phyloP scores from a whole-genome alignment of 164 flowering plant genomes.

The Macadamia tetraphylla region DNA sequence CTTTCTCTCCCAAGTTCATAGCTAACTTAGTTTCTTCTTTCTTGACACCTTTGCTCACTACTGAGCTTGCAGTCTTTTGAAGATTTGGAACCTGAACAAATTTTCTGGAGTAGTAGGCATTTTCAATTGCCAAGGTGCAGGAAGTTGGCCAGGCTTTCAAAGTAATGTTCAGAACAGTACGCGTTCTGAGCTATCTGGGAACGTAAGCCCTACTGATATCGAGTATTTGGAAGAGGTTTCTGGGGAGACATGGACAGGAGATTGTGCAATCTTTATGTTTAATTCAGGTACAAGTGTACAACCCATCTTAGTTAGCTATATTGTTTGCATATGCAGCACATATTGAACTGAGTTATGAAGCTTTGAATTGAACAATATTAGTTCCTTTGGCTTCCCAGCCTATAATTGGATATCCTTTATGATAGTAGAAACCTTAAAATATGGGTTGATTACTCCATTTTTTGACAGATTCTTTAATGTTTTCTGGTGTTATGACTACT shows the following conservation, averaged over 20 bases:
- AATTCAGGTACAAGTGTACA: slow-evolving; percentile 26
- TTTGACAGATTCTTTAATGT: neutral
- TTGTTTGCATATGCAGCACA: neutral
- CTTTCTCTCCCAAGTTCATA: neutral
- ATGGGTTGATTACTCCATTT: neutral
- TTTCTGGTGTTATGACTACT: slow-evolving; percentile 1
- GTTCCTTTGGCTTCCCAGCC: neutral
- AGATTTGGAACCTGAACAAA: slow-evolving; percentile 70
- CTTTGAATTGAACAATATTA: neutral
- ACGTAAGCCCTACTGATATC: slow-evolving; percentile 47
- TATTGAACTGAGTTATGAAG: neutral
- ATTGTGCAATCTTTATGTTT: slow-evolving; percentile 51
- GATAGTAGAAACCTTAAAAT: neutral
- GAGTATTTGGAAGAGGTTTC: slow-evolving; percentile 50
- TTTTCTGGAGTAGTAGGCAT: slow-evolving; percentile 54
- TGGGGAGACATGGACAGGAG: slow-evolving; percentile 43
- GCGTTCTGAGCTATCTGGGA: slow-evolving; percentile 23
- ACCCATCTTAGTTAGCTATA: slow-evolving; percentile 4
- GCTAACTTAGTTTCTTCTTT: neutral
- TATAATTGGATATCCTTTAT: neutral
- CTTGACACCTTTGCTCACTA: neutral
- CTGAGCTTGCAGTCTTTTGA: slow-evolving; percentile 38
- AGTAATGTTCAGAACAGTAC: slow-evolving; percentile 12
- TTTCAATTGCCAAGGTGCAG: slow-evolving; percentile 75
- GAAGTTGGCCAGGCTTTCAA: slow-evolving; percentile 49